phyloP scores from a whole-genome alignment of 192 early-diverging fungal species.

The Globomyces pollinis-pini region DNA sequence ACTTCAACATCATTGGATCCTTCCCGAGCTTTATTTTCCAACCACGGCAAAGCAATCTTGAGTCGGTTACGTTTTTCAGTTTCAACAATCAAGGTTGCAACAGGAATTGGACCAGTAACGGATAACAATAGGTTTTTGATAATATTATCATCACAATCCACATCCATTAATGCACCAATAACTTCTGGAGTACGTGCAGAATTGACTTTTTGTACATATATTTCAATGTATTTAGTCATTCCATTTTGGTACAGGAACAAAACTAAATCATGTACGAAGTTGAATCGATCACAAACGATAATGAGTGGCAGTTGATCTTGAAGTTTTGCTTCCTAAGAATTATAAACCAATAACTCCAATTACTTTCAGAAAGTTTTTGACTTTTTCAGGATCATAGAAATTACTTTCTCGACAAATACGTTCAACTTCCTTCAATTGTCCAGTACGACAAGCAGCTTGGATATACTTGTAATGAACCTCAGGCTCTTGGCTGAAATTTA shows the following conservation, averaged over 20 bases:
- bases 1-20: slow-evolving; percentile 83
- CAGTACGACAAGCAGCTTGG: slow-evolving; percentile 85
- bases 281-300: slow-evolving; percentile 95
- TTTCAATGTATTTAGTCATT: slow-evolving; percentile 92
- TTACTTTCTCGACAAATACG: slow-evolving; percentile 94
- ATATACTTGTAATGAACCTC: slow-evolving; percentile 99
- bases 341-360: slow-evolving; percentile 22
- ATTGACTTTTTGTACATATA: slow-evolving; percentile 99
- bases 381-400: slow-evolving; percentile 94
- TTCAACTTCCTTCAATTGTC: slow-evolving; percentile 96
- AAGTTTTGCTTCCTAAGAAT: slow-evolving; percentile 70
- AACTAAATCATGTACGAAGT: slow-evolving; percentile 96
- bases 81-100: slow-evolving; percentile 80
- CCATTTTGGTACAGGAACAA: slow-evolving; percentile 93
- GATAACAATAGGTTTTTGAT: slow-evolving; percentile 89
- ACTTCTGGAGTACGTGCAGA: slow-evolving; percentile 87
- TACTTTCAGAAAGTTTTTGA: slow-evolving; percentile 95
- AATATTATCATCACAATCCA: slow-evolving; percentile 91
- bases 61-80: slow-evolving; percentile 94
- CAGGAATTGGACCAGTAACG: slow-evolving; percentile 70
- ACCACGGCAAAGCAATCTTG: slow-evolving; percentile 91
- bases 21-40: slow-evolving; percentile 81
- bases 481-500: slow-evolving; percentile 89
- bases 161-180: slow-evolving; percentile 93
- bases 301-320: slow-evolving; percentile 95